Evolutionary conservation across 805 yeast species (phyloP), one percentile per base, ranked within the genome.

Genomic region (Wickerhamomyces chaumierensis): DNA sequence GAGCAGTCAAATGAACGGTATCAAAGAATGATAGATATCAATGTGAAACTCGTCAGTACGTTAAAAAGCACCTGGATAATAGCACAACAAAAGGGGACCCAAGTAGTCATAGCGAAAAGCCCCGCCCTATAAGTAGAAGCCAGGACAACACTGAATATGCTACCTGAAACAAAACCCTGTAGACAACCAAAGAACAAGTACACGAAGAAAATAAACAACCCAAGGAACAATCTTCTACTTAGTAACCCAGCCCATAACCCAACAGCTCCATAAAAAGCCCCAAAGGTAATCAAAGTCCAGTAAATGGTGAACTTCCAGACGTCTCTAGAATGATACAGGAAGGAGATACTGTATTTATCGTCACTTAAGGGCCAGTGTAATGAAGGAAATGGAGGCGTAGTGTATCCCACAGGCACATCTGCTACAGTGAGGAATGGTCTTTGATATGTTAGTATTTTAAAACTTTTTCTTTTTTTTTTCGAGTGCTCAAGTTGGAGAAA

Each of bases 11-110:
- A n/a, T n/a, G n/a, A n/a, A n/a, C n/a, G n/a, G n/a, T 21, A 25
- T 25, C 29, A 19, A 18, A 18, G 4, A 33, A 23, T 31, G 1
- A 61, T 62, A 14, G 73, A 58, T 34, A 71, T 71, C 42, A 75
- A 67, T 41, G 82, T 74, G 54, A 81, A 85, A 5, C 83, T 70
- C 8, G 78, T 70, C 27, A 80, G 65, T 28, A 85, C 68, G 52
- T 81, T 75, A 56, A 73, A 82, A 33, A 86, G 53, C 5, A 83
- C 67, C 48, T 76, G 78, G 4, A 81, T 71, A 2, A 81, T 58
- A 0, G 78, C 94, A 75, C 88, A 84, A 39, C 81, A 71, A 47
- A 90, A 69, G 0, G 98, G 97, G 7, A 90, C 75, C 98, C 98
- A 90, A 0, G 96, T 84, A 12, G 94, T 80, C 94, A 92, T 84